A percentile compares a stretch with the other conserved stretches of the same genome.
These are phyloP conservation scores for Zancudomyces culisetae DNA, from an alignment of 371 early-diverging fungal species.

Conservation along the genomic window DNA sequence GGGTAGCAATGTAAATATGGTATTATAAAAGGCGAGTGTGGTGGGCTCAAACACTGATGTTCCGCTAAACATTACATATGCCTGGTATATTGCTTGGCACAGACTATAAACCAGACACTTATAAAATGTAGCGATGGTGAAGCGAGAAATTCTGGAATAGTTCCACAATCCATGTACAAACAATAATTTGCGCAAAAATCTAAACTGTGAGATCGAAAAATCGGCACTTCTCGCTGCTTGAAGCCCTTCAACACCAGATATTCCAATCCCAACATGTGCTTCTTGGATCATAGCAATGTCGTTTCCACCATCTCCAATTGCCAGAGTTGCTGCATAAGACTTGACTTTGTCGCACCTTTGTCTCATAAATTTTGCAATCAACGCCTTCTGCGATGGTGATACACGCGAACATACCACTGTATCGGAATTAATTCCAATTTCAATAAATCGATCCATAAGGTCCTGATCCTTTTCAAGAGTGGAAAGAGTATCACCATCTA, in stretches of 20 bases:
- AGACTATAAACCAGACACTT: constrained; percentile 60
- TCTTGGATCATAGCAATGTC: constrained; percentile 94
- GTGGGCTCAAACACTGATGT: constrained; percentile 58
- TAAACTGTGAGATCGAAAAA: constrained; percentile 65
- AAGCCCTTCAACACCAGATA: constrained; percentile 70
- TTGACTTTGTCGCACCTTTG: constrained; percentile 32
- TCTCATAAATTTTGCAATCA: constrained; percentile 58
- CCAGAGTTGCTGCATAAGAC: constrained; percentile 49
- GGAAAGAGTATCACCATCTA: constrained; percentile 58
- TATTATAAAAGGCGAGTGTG: constrained; percentile 64
- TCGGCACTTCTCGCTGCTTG: constrained; percentile 69
- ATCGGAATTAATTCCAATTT: constrained; percentile 44
- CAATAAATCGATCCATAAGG: constrained; percentile 34
- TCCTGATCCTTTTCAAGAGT: constrained; percentile 31
- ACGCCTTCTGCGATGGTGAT: constrained; percentile 83
- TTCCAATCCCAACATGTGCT: constrained; percentile 70
- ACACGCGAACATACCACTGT: constrained; percentile 86
- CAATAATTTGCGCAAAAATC: constrained; percentile 42
- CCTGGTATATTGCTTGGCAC: constrained; percentile 39
- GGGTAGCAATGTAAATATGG: constrained; percentile 57
- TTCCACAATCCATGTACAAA: constrained; percentile 70
- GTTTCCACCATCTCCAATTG: constrained; percentile 96
- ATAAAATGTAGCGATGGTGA: constrained; percentile 58
- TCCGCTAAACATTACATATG: constrained; percentile 62
- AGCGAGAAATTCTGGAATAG: constrained; percentile 48